Percentiles rank a stretch among this genome's conserved stretches.
These are phyloP conservation scores for Simmondsia chinensis DNA, from an alignment of 148 eudicot genomes.

Conservation along the genomic window DNA sequence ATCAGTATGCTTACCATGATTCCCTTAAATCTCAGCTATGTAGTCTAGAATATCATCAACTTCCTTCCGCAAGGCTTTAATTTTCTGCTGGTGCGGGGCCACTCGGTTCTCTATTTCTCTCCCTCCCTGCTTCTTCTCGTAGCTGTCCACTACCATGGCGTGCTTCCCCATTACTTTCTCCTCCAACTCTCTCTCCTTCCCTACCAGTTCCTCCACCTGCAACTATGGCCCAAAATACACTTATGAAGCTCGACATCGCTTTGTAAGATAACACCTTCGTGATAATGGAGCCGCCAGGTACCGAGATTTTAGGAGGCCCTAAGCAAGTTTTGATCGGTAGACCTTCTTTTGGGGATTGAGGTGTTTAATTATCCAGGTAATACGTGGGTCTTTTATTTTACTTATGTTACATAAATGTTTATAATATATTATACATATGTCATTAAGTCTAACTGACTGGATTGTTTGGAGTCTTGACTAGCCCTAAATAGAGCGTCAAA, in stretches of 20 bases:
- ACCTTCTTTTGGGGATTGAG: no score
- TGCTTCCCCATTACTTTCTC: constrained; percentile 70
- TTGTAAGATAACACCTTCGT: no score
- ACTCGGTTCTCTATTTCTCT: constrained; percentile 79
- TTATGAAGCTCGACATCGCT: neutral
- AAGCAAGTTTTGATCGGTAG: no score
- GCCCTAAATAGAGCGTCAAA: no score
- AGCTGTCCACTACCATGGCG: constrained; percentile 63
- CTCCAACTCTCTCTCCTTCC: constrained; percentile 85
- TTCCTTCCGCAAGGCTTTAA: constrained; percentile 66
- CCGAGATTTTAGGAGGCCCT: no score
- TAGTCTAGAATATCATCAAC: constrained; percentile 81
- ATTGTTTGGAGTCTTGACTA: no score
- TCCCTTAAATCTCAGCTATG: constrained; percentile 53
- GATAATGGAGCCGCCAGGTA: no score
- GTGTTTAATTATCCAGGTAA: no score
- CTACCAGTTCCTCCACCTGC: constrained; percentile 74
- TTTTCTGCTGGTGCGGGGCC: constrained; percentile 71
- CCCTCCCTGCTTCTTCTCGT: constrained; percentile 69
- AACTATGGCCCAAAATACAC: constrained; percentile 5
- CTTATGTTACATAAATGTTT: no score
- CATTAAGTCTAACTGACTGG: no score
- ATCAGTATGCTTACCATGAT: neutral
- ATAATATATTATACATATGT: no score
- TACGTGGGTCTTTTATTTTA: no score